A percentile compares a stretch with the other conserved stretches of the same genome.
Evolutionary conservation across 768 basidiomycete species (phyloP).

Genomic region (Chalciporus piperatus): DNA sequence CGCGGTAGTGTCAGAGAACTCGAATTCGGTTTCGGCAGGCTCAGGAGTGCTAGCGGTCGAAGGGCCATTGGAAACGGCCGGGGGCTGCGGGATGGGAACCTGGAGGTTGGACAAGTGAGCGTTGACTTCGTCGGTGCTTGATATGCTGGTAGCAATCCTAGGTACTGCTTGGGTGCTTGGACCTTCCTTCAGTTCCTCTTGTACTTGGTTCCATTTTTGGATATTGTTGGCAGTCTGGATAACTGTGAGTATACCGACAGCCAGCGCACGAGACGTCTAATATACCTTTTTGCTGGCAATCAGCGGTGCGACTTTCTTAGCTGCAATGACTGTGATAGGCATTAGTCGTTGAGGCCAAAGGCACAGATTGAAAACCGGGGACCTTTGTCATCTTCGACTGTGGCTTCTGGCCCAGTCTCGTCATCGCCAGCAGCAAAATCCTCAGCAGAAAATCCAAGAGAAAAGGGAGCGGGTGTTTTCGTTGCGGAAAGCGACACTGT

Average conservation of each 20-base stretch:
- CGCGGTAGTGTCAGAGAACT: conserved; percentile 73
- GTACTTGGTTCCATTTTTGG: conserved; percentile 95
- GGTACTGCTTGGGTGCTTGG: conserved; percentile 23
- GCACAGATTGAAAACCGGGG: background rate
- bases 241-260: conserved; percentile 2
- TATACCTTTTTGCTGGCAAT: conserved; percentile 83
- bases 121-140: conserved; percentile 8
- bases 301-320: conserved; percentile 76
- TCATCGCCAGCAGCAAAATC: conserved; percentile 46
- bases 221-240: conserved; percentile 83
- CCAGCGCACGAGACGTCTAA: background rate
- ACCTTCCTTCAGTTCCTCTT: conserved; percentile 73
- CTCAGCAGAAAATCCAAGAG: conserved; percentile 67
- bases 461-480: conserved; percentile 39
- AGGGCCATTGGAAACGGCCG: conserved; percentile 15
- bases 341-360: conserved; percentile 10
- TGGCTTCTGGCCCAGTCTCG: conserved; percentile 41
- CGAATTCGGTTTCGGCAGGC: conserved; percentile 61
- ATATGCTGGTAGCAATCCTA: conserved; percentile 9
- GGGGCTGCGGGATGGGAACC: conserved; percentile 8
- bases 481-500: conserved; percentile 19
- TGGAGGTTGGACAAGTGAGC: conserved; percentile 6
- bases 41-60: conserved; percentile 37
- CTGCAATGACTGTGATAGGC: conserved; percentile 36
- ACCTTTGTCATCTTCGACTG: conserved; percentile 48